Evolutionary conservation across 768 basidiomycete genomes (phyloP), one percentile per base, ranked within the genome.

Genomic region (Myochromella boudieri): DNA sequence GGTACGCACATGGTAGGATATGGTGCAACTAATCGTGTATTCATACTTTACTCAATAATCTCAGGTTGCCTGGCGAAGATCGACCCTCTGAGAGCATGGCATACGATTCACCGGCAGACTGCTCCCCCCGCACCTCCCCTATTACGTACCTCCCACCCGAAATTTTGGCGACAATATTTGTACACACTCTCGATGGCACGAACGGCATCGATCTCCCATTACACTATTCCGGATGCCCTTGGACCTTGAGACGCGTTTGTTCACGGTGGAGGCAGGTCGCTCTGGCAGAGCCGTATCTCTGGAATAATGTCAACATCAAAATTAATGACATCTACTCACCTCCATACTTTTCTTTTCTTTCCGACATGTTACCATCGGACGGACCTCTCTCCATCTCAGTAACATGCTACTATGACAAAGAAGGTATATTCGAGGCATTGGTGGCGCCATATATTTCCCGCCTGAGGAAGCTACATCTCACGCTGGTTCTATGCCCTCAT

Each of bases 141-240:
- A 22, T 38, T 14, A 46, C 37, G 20, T 18, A 29, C 26, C 18
- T 48, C 2, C 47, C 40, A 4, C 39, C 39, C 1, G 47, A 42
- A 18, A 33, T 48, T n/a, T 33, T 48, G 4, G 14, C 29, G 1
- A 33, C 25, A 6, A 48, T 48, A 28, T 48, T 48, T 33, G 31
- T 48, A 1, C 22, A 20, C 27, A 27, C 22, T 26, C 33, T 40
- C 3, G 15, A 34, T 11, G 24, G n/a, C 3, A 10, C 4, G 2
- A 3, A 17, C 3, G n/a, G 42, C 10, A 14, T 8, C 1, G 25
- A 42, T 26, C 39, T 34, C 18, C 40, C 47, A 1, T 5, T 7
- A 34, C 44, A 29, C 8, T n/a, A 12, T 15, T 22, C 33, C 10
- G 24, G 22, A 5, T 18, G 17, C 3, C 47, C 39, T 10, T 42